Base-by-base conservation (phyloP, 129 eudicot species). In the Cynara cardunculus region DNA sequence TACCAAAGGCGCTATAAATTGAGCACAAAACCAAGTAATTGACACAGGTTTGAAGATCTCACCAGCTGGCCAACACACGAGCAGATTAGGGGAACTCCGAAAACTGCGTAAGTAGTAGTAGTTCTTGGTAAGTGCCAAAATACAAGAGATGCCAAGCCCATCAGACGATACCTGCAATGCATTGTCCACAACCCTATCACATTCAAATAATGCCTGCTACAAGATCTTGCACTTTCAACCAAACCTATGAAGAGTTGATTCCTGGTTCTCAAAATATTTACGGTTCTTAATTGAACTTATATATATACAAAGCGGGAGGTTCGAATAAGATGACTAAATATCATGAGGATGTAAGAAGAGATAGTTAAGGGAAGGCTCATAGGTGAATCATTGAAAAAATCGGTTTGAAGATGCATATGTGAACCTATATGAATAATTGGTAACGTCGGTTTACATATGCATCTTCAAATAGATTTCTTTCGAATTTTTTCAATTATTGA, bases 11-110 rank as follows among this genome's bases (percentile, higher is more conserved):
- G 44, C 84, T 68, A 49, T n/a, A 70, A 83, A 69, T 77, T 25
- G 59, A 59, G 78, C 83, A 76, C 61, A 75, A 72, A 66, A 83
- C 77, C 73, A 82, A 72, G 85, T 85, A 81, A 82, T 82, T 81
- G 81, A 89, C 89, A 85, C 71, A 27, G 81, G 80, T 77, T 46
- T 44, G 37, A 69, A 71, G 31, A 74, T 27, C 80, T 81, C 79
- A 53, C 83, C 83, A 71, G 75, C 59, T 18, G 74, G n/a, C 62
- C 64, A 31, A 77, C 16, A 12, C 35, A 82, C 75, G 71, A 72
- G 26, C 72, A 64, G 72, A 56, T 64, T 71, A 67, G 56, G 64
- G 59, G 71, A 74, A 73, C 77, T 83, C 49, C 30, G 4, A 35
- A n/a, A 41, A 76, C 39, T 27, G 78, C 22, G 25, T 64, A 72